phyloP scores from a whole-genome alignment of 345 rosid genomes.

The Brassica nigra region DNA sequence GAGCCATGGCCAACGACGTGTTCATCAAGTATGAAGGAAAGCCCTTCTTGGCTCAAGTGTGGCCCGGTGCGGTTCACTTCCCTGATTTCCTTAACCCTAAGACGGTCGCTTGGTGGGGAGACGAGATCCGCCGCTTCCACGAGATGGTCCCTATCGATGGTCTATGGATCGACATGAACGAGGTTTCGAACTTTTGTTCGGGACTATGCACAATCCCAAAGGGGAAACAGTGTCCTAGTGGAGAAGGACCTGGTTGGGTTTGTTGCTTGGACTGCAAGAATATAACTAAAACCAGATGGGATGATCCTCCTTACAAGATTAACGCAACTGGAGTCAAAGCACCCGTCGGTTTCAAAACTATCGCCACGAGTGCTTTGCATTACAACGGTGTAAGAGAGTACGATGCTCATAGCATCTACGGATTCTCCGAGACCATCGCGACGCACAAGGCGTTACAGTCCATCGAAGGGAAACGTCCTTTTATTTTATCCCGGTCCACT shows the following conservation, averaged over 20 bases:
- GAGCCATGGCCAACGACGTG: slow-evolving; percentile 79
- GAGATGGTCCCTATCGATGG: slow-evolving; percentile 89
- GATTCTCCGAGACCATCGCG: slow-evolving; percentile 85
- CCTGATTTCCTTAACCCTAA: slow-evolving; percentile 97
- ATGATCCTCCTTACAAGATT: slow-evolving; percentile 93
- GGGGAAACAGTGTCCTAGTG: slow-evolving; percentile 32
- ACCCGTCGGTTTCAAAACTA: slow-evolving; percentile 87
- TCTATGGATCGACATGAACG: slow-evolving; percentile 96
- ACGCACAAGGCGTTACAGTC: slow-evolving; percentile 81
- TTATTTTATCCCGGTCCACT: slow-evolving; percentile 80
- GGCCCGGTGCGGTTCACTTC: slow-evolving; percentile 95
- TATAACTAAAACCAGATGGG: slow-evolving; percentile 84
- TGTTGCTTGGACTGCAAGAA: slow-evolving; percentile 99
- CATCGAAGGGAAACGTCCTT: slow-evolving; percentile 84
- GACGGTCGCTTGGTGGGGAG: slow-evolving; percentile 89
- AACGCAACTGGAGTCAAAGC: slow-evolving; percentile 75
- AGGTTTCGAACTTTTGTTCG: slow-evolving; percentile 85
- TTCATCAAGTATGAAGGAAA: slow-evolving; percentile 87
- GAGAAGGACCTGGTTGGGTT: slow-evolving; percentile 77
- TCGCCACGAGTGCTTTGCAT: slow-evolving; percentile 90
- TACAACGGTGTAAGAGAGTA: slow-evolving; percentile 87
- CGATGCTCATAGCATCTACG: slow-evolving; percentile 90
- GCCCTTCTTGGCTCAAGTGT: slow-evolving; percentile 89
- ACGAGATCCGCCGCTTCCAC: slow-evolving; percentile 84
- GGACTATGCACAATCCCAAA: slow-evolving; percentile 73